phyloP scores from a whole-genome alignment of 495 filamentous ascomycete species.

The Aspergillus avenaceus region DNA sequence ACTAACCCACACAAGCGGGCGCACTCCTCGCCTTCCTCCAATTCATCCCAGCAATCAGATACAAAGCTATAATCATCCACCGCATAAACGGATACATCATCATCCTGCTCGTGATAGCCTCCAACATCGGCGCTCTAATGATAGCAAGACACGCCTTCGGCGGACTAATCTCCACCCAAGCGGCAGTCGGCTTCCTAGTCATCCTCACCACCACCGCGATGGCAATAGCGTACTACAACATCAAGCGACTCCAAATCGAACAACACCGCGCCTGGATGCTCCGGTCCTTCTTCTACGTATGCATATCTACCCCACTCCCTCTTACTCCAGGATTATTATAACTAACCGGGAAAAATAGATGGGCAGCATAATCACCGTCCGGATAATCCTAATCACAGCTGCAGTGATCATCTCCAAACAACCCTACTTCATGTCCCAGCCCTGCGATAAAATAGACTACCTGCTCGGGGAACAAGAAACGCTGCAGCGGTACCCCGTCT shows the following conservation, averaged over 20 bases:
- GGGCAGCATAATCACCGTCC: too few species aligned
- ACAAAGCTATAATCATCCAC: neutral
- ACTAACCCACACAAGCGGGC: neutral
- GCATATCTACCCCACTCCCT: too few species aligned
- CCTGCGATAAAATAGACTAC: neutral
- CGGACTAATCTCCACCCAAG: neutral
- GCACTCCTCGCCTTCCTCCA: neutral
- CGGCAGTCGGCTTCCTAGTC: neutral
- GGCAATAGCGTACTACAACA: neutral
- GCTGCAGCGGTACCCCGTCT: neutral
- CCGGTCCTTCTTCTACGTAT: neutral
- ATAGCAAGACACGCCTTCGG: neutral
- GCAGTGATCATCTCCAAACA: neutral
- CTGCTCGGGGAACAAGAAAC: neutral
- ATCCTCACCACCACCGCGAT: neutral
- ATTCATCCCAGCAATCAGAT: neutral
- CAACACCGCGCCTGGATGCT: slow-evolving; percentile 4
- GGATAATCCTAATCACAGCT: neutral
- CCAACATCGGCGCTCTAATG: neutral
- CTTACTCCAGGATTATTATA: too few species aligned
- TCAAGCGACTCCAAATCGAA: neutral
- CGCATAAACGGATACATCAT: slow-evolving; percentile 2
- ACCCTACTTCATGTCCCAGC: neutral
- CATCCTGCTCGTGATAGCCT: neutral
- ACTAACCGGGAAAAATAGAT: too few species aligned